These are phyloP conservation scores for Castanopsis chinensis DNA, from an alignment of 306 rosid genomes.

Conservation along the genomic window DNA sequence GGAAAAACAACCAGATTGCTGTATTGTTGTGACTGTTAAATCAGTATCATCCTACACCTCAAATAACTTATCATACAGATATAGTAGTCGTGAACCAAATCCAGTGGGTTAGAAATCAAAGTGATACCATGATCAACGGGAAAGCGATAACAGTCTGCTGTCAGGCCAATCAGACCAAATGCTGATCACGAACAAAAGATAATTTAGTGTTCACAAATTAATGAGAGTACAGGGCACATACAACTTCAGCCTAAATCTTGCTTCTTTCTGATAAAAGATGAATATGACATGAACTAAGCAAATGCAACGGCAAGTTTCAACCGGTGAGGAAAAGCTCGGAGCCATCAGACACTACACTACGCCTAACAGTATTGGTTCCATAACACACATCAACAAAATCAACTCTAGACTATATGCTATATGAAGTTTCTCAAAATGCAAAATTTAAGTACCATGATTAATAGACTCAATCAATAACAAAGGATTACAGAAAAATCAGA, in stretches of 20 bases:
- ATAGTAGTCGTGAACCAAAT: background rate
- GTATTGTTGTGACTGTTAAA: background rate
- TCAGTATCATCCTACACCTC: background rate
- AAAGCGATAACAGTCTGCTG: background rate
- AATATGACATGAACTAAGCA: background rate
- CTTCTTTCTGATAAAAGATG: background rate
- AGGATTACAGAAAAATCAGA: background rate
- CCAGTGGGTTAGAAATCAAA: background rate
- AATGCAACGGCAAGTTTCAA: background rate
- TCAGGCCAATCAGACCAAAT: background rate
- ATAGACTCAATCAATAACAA: too few species aligned
- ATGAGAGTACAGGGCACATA: background rate
- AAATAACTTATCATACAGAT: background rate
- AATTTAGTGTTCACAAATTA: background rate
- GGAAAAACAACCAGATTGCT: background rate
- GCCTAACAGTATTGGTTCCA: background rate
- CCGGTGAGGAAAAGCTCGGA: background rate
- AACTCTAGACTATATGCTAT: too few species aligned
- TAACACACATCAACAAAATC: too few species aligned
- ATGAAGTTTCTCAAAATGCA: too few species aligned
- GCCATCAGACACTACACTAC: background rate
- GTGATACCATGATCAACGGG: background rate
- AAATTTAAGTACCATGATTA: too few species aligned
- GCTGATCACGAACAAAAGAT: background rate
- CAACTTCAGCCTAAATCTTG: background rate